These are phyloP conservation scores for Lactarius akahatsu DNA, from an alignment of 768 basidiomycete genomes.

Conservation along the genomic window DNA sequence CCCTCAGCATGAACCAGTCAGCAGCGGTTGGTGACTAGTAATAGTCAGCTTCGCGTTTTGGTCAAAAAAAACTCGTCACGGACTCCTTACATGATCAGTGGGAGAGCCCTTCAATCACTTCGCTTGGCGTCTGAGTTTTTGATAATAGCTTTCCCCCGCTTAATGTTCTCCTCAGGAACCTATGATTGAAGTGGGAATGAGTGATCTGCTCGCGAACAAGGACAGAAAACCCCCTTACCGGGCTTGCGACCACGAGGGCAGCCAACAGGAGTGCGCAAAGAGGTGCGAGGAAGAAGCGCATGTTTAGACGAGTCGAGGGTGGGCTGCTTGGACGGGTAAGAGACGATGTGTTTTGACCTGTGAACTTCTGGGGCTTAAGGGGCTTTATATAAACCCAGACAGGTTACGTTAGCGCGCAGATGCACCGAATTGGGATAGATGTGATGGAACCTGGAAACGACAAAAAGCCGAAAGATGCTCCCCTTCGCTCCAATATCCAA, in stretches of 20 bases:
- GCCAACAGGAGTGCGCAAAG: conserved; percentile 10
- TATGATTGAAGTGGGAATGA: neutral
- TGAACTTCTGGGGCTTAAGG: neutral
- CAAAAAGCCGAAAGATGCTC: too few relatives aligned
- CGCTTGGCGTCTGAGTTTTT: neutral
- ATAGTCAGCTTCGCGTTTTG: neutral
- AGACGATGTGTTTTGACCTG: neutral
- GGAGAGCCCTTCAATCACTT: neutral
- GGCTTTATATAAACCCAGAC: conserved; percentile 5
- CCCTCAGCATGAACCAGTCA: neutral
- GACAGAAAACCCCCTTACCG: too few relatives aligned
- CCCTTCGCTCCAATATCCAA: neutral
- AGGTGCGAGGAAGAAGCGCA: conserved; percentile 16
- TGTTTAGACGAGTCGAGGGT: neutral
- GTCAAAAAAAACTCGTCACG: neutral
- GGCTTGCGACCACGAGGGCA: conserved; percentile 6
- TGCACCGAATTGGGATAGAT: neutral
- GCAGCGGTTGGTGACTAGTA: neutral
- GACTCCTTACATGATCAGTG: neutral
- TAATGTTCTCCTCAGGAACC: neutral
- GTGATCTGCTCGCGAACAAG: too few relatives aligned
- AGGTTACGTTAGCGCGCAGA: conserved; percentile 1
- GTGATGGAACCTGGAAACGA: conserved; percentile 4
- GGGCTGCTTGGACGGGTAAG: neutral
- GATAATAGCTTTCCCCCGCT: neutral